Base-by-base conservation (phyloP, 2,329 filamentous ascomycete genomes). In the Shiraia bambusicola region DNA sequence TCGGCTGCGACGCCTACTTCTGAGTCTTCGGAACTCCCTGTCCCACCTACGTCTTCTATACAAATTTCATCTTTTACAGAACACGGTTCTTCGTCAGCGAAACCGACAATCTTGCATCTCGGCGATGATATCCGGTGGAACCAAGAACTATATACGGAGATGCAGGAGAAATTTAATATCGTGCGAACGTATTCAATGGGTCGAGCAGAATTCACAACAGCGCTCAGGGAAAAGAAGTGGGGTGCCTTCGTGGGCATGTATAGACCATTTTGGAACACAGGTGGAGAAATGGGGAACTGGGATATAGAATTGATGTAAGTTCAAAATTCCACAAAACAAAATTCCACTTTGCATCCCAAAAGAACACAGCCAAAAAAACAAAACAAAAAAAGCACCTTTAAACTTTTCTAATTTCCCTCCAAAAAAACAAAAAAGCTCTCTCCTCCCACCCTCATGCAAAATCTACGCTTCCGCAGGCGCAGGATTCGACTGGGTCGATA, bases 251-350 rank as follows among this genome's bases (percentile, higher is more conserved):
- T 69, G 10, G 72, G 62, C 34, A 76, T 72, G 33, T 80, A 81
- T 50, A 70, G 80, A 2, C 81, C 81, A 0, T 83, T 82, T 60
- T 84, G 80, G 79, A 78, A 79, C 42, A 82, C 80, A 0, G 82
- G 82, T 1, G 79, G 79, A 3, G 82, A 84, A 52, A 84, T 84
- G 80, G 80, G 79, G 1, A 75, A 76, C 15, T 84, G 80, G 80
- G 78, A 85, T 52, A 54, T 63, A 9, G 81, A 84, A 47, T 56
- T 84, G 14, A 78, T 84, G 58, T 64, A 49, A 24, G 55, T 47
- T 31, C 8, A 13, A 11, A 28, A 28, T 10, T 29, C 14, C 4
- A 14, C 8, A n/a, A 25, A 17, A 11, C 15, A 13, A 9, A 13
- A 35, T 31, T 9, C 25, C 19, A 6, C 12, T 10, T 25, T 17